Percentiles rank a stretch among this genome's conserved stretches.
Evolutionary conservation across 1,284 basidiomycete genomes (phyloP).

Genomic region (Exobasidium rhododendri): DNA sequence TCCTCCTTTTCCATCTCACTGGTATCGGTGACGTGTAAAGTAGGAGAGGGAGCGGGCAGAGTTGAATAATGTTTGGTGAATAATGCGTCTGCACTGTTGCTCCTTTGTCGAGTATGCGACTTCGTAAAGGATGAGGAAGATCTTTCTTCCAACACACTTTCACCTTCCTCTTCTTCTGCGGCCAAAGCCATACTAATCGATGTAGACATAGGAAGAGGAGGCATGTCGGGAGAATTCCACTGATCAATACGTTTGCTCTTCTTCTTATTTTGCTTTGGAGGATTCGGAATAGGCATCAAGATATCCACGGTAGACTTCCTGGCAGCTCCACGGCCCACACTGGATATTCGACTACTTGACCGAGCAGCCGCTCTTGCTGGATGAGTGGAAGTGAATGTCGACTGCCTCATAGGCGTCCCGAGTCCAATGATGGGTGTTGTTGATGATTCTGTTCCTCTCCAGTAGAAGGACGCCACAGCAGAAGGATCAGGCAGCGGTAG

Average conservation of each 20-base stretch:
- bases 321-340: neutral
- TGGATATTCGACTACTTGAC: neutral
- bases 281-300: neutral
- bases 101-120: neutral
- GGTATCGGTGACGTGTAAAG: neutral
- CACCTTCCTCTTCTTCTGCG: neutral
- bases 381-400: neutral
- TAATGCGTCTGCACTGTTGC: neutral
- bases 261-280: neutral
- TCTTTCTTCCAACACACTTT: neutral
- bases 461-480: neutral
- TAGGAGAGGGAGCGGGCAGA: neutral
- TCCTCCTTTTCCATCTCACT: neutral
- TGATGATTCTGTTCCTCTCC: neutral
- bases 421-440: neutral
- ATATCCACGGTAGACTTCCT: neutral
- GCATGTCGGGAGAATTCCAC: slow-evolving; percentile 2
- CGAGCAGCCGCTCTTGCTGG: neutral
- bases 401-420: neutral
- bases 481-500: neutral
- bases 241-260: neutral
- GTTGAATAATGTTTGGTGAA: neutral
- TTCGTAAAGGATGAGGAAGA: neutral
- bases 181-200: neutral
- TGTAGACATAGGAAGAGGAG: neutral